Percentiles rank a stretch among this genome's conserved stretches.
Conservation (phyloP, 2,329 filamentous ascomycete species). For the Chaetothyriales sp. region DNA sequence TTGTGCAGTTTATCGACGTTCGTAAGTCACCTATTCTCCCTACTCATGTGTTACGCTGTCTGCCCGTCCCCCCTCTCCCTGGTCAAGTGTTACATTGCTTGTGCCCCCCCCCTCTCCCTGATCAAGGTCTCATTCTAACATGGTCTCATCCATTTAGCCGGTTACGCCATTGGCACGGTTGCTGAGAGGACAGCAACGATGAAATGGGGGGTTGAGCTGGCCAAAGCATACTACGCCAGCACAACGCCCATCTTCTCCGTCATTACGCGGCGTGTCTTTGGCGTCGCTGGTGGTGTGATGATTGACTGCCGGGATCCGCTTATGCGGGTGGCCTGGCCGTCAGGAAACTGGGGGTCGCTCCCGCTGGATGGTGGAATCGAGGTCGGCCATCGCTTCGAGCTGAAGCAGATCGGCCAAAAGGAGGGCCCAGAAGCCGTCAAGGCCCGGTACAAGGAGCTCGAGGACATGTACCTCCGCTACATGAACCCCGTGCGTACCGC, state of each 20-base stretch:
- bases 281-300: constrained; percentile 51
- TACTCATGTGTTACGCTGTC: no score
- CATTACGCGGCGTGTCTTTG: constrained; percentile 46
- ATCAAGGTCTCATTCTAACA: constrained; percentile 1
- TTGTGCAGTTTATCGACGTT: constrained; percentile 49
- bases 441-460: constrained; percentile 40
- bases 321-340: constrained; percentile 49
- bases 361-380: constrained; percentile 51
- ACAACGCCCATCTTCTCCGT: constrained; percentile 49
- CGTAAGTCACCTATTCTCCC: constrained; percentile 23
- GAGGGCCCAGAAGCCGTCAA: constrained; percentile 40
- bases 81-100: no score
- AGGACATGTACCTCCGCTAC: constrained; percentile 44
- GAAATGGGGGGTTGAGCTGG: constrained; percentile 48
- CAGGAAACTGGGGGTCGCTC: constrained; percentile 46
- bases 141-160: constrained; percentile 26
- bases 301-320: constrained; percentile 45
- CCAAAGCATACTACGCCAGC: constrained; percentile 46
- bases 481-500: constrained; percentile 52
- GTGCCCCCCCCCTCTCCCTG: neutral
- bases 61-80: no score
- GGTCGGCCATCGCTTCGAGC: constrained; percentile 45
- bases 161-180: constrained; percentile 48
- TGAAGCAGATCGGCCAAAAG: constrained; percentile 34
- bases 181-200: constrained; percentile 50